Evolutionary conservation across 148 eudicot genomes (phyloP), one percentile per base, ranked within the genome.

Genomic region (Persicaria tinctoria): DNA sequence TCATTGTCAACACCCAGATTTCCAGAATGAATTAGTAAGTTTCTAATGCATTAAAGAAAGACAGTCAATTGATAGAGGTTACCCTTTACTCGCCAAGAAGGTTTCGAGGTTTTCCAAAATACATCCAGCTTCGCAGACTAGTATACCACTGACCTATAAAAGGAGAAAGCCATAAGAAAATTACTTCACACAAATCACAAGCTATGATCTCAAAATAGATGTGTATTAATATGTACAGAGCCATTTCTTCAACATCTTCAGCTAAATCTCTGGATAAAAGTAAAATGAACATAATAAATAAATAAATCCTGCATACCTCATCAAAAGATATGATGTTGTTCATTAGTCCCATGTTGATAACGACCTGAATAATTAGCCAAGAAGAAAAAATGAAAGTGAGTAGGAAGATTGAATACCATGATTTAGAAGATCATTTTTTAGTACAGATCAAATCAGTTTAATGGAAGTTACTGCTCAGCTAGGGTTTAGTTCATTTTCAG

Each of bases 91-190:
- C 63, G 92, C 97, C 77, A 94, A 81, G 83, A 91, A 90, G 81
- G 89, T 83, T 76, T 90, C 86, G 75, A 94, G 87, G 79, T 94
- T 92, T 80, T 92, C 98, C 89, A 94, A 81, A 82, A 94, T 89
- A 90, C 98, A 94, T 82, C 98, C 98, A 60, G 97, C 98, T 87
- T 92, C 98, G 83, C 97, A 94, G 18, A 92, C 98, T 76, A 94
- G 85, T 81, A 94, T 80, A 76, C 98, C 98, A 76, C 98, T 90
- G 74, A 84, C 91, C 98, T 94, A 81, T 70, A 81, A 51, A 79
- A 41, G 68, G 44, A 32, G 41, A 66, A 48, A 4, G 14, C 17
- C 75, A 63, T 14, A 68, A 74, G 27, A 75, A 5, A 51, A 59
- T 63, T 64, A 84, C 76, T 79, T 73, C 50, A 59, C 5, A 72